Conservation (phyloP, 148 eudicot species). For the Beta vulgaris region DNA sequence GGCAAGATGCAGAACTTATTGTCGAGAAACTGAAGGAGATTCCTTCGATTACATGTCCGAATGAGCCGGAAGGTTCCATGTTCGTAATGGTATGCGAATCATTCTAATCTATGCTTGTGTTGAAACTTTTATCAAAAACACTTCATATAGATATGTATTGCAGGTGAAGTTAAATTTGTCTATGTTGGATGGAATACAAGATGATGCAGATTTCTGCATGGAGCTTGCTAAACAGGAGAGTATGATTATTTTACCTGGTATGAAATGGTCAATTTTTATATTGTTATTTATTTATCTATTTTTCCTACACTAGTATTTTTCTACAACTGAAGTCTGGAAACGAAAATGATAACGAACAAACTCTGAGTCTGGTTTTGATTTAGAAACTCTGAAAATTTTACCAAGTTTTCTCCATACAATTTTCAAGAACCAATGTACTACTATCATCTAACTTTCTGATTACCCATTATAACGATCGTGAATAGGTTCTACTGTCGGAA, state of each 20-base stretch:
- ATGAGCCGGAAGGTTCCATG: conserved; percentile 35
- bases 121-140: neutral
- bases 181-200: conserved; percentile 23
- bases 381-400: too few relatives aligned
- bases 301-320: neutral
- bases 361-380: too few relatives aligned
- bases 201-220: conserved; percentile 44
- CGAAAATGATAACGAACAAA: too few relatives aligned
- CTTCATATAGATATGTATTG: neutral
- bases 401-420: too few relatives aligned
- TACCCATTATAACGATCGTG: too few relatives aligned
- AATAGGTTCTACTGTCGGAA: conserved; percentile 36
- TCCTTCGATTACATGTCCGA: conserved; percentile 27
- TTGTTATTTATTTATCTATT: neutral
- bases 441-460: too few relatives aligned
- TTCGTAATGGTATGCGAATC: conserved; percentile 24
- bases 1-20: conserved; percentile 19
- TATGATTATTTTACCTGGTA: conserved; percentile 35
- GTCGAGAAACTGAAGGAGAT: conserved; percentile 17
- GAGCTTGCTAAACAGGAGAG: conserved; percentile 35
- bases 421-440: too few relatives aligned
- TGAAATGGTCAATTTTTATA: neutral
- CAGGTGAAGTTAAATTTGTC: conserved; percentile 26
- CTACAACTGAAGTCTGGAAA: too few relatives aligned
- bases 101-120: neutral